Evolutionary conservation across 164 flowering plant species (phyloP).

Genomic region (Akebia trifoliata): DNA sequence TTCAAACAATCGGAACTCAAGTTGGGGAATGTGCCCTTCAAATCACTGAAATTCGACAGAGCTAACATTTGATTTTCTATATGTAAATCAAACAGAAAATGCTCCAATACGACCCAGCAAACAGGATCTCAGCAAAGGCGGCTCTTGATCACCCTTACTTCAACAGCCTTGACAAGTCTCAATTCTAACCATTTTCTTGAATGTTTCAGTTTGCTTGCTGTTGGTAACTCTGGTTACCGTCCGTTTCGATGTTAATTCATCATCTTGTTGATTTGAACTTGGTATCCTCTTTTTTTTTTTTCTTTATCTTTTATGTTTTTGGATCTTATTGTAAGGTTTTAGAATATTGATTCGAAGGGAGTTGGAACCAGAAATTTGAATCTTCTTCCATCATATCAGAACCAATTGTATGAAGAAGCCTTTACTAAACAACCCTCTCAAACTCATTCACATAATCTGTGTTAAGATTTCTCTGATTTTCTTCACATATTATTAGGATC

Average conservation of each 20-base stretch:
- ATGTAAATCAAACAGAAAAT: slow-evolving; percentile 51
- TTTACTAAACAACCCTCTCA: too few relatives aligned
- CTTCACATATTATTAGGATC: too few relatives aligned
- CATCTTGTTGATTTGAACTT: slow-evolving; percentile 38
- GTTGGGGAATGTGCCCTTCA: too few relatives aligned
- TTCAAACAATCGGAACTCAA: not conserved
- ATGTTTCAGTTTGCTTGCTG: not conserved
- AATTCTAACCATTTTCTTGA: slow-evolving; percentile 34
- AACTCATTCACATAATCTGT: too few relatives aligned
- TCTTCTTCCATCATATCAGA: too few relatives aligned
- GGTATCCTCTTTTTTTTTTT: not conserved
- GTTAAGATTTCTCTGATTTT: too few relatives aligned
- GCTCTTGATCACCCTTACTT: slow-evolving; percentile 91
- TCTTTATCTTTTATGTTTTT: not conserved
- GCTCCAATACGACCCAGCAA: slow-evolving; percentile 90
- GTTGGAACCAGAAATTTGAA: not conserved
- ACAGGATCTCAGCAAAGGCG: slow-evolving; percentile 83
- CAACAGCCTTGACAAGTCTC: slow-evolving; percentile 84
- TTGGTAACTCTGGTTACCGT: slow-evolving; percentile 14
- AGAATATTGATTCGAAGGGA: not conserved
- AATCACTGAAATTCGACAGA: too few relatives aligned
- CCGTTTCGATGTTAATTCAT: slow-evolving; percentile 19
- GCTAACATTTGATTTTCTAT: not conserved
- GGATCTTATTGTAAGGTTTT: not conserved
- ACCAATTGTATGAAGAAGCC: too few relatives aligned